Evolutionary conservation across 306 rosid genomes (phyloP).

Genomic region (Inga oerstediana): DNA sequence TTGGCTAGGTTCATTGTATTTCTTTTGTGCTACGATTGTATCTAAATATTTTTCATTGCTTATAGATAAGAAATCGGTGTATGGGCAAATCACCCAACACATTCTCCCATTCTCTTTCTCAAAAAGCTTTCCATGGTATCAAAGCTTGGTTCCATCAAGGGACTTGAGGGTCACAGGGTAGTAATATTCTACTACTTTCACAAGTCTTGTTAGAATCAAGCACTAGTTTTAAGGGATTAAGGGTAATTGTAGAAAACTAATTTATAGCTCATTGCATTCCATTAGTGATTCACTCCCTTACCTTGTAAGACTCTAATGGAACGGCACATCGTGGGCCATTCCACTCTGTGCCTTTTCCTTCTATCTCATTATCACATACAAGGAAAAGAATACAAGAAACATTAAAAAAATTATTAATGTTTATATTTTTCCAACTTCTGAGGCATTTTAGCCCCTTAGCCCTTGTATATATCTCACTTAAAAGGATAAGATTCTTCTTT

Average conservation of each 20-base stretch:
- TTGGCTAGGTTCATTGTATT: background rate
- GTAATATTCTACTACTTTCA: background rate
- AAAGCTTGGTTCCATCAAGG: background rate
- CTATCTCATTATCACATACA: background rate
- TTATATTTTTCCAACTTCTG: background rate
- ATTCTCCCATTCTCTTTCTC: background rate
- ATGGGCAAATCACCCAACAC: background rate
- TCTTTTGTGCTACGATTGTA: too few relatives aligned
- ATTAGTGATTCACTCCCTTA: background rate
- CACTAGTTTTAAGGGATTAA: background rate
- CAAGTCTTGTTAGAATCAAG: background rate
- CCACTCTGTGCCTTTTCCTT: background rate
- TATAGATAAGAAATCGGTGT: background rate
- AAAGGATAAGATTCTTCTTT: background rate
- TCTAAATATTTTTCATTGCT: background rate
- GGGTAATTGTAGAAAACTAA: background rate
- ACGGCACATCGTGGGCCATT: background rate
- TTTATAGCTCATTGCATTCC: background rate
- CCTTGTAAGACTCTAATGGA: background rate
- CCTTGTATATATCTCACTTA: background rate
- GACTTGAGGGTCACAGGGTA: background rate
- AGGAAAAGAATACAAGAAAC: background rate
- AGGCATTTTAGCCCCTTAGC: too few relatives aligned
- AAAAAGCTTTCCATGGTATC: background rate
- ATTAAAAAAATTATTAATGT: background rate